Evolutionary conservation across 192 early-diverging fungal genomes (phyloP), one percentile per base, ranked within the genome.

Genomic region (Backusella australiensis): DNA sequence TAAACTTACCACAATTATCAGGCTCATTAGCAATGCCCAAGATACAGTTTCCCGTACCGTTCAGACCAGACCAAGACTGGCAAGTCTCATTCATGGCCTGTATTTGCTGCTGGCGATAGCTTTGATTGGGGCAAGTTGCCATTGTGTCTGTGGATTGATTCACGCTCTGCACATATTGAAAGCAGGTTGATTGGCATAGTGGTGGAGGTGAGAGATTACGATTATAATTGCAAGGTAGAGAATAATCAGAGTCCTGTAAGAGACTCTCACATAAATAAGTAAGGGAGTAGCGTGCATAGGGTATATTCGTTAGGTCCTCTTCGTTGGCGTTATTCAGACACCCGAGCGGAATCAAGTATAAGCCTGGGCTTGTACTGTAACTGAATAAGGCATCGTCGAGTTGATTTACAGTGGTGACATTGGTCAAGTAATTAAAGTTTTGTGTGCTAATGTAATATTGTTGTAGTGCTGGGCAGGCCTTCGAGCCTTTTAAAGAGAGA

Each of bases 271-370:
- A 82, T 26, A 77, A 12, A 49, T 66, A 38, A 49, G 80, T 52
- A 23, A 78, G 29, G 1, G 75, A 70, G 39, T 78, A 82, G 7
- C 80, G 76, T 39, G 76, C 77, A 39, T 82, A 82, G 26, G 76
- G 80, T 36, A 76, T 56, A 34, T 69, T 73, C 4, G 63, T 65
- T n/a, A 19, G 46, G 49, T 69, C 71, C 5, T 23, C 39, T 9
- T 56, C 21, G 3, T 34, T 71, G 52, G 68, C 46, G 14, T 71
- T 52, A 34, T 77, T 39, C n/a, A 29, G 52, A 52, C 77, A 77
- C 1, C 74, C 59, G 9, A 82, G 53, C 34, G 56, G 49, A 19
- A 15, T 23, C 21, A 75, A 49, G 39, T 78, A 82, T 21, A 69
- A 56, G 7, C 34, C 36, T 1, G 69, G 39, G 2, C 70, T 78